Evolutionary conservation across 1,284 basidiomycete species (phyloP).

Genomic region (Lentinus polychrous): DNA sequence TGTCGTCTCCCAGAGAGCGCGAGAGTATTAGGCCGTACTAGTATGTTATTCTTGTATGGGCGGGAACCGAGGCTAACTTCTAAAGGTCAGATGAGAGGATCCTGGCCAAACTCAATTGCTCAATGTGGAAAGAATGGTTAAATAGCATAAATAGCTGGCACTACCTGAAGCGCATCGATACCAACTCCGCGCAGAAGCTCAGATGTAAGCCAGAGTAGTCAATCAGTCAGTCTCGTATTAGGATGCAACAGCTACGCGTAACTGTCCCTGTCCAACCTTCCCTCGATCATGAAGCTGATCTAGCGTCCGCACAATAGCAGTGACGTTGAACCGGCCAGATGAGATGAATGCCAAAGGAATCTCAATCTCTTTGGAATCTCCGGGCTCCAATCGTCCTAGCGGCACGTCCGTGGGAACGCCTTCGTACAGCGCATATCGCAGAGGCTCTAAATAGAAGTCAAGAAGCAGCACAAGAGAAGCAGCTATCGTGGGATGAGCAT

Average conservation of each 20-base stretch:
- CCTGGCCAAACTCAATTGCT: too few relatives aligned
- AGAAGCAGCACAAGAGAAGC: slow-evolving; percentile 44
- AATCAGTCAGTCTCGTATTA: neutral
- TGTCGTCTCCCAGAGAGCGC: too few relatives aligned
- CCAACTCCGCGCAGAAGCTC: too few relatives aligned
- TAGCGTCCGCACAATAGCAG: slow-evolving; percentile 43
- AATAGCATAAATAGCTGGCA: neutral
- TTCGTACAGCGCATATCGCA: slow-evolving; percentile 64
- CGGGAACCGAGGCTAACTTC: too few relatives aligned
- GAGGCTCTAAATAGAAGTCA: slow-evolving; percentile 48
- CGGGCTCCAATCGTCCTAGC: slow-evolving; percentile 47
- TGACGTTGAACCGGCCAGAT: slow-evolving; percentile 64
- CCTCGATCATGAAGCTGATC: slow-evolving; percentile 7
- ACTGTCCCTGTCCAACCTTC: slow-evolving; percentile 7
- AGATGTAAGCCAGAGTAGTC: too few relatives aligned
- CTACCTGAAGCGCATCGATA: too few relatives aligned
- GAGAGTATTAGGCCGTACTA: too few relatives aligned
- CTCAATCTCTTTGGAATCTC: slow-evolving; percentile 45
- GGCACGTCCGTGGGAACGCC: slow-evolving; percentile 55
- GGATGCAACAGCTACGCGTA: neutral
- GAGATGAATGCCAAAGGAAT: slow-evolving; percentile 71
- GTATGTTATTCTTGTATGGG: too few relatives aligned
- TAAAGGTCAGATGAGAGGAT: too few relatives aligned
- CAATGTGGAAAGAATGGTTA: too few relatives aligned
- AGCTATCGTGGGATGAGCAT: slow-evolving; percentile 29